A percentile compares a stretch with the other conserved stretches of the same genome.
phyloP scores from a whole-genome alignment of 169 alveolate genomes.

The Cryptosporidium ubiquitum region DNA sequence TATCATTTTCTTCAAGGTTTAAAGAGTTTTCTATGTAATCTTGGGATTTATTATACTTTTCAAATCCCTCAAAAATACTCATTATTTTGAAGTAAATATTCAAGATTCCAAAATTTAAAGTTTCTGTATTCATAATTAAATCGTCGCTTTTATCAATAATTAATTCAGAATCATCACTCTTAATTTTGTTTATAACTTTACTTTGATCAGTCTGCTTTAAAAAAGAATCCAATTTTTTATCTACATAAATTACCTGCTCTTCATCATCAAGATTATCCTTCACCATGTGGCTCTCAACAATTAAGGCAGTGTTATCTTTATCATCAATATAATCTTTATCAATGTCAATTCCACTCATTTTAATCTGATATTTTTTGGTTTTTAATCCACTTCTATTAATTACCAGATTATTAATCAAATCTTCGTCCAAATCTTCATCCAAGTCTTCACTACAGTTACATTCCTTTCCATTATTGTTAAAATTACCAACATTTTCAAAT shows the following conservation, averaged over 20 bases:
- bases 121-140: background rate
- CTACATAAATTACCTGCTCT: background rate
- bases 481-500: background rate
- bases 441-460: background rate
- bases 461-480: background rate
- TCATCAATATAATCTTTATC: constrained; percentile 47
- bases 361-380: background rate
- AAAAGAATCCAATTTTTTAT: background rate
- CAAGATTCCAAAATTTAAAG: background rate
- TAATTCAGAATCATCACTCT: background rate
- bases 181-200: background rate
- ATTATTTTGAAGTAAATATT: background rate
- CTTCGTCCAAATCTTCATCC: background rate
- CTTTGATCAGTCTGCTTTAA: background rate
- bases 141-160: background rate
- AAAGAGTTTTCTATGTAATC: background rate
- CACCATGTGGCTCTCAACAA: constrained; percentile 6
- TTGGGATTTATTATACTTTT: background rate
- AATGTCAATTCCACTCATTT: background rate
- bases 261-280: background rate
- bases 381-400: background rate
- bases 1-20: background rate
- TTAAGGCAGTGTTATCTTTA: constrained; percentile 37
- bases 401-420: background rate
- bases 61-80: background rate